Evolutionary conservation across 306 rosid species (phyloP).

Genomic region (Sicyos edulis): DNA sequence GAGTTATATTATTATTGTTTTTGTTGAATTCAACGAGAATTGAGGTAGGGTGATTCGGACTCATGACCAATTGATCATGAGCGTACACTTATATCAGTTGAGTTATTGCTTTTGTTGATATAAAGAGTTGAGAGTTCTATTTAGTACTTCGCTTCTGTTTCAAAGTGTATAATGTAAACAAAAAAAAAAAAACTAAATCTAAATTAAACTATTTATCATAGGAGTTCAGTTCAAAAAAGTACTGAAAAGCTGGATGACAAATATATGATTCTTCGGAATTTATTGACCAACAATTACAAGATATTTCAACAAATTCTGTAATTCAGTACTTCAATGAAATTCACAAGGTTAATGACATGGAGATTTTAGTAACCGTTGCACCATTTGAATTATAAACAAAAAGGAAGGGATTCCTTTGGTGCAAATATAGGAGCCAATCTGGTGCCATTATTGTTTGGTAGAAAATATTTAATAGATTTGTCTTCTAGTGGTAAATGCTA

Average conservation of each 20-base stretch:
- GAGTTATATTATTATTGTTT: no score
- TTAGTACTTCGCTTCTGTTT: not conserved
- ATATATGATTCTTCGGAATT: conserved; percentile 3
- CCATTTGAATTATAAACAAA: conserved; percentile 8
- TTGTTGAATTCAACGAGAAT: no score
- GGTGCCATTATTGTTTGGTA: conserved; percentile 20
- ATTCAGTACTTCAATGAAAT: conserved; percentile 19
- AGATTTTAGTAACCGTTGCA: conserved; percentile 19
- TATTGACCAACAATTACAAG: not conserved
- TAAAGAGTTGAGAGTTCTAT: not conserved
- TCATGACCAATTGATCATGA: no score
- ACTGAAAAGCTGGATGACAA: not conserved
- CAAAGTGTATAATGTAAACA: not conserved
- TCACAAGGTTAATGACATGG: conserved; percentile 14
- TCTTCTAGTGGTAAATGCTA: conserved; percentile 18
- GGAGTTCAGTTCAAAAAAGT: not conserved
- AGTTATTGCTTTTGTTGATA: not conserved
- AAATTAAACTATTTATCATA: conserved; percentile 1
- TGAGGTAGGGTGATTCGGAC: no score
- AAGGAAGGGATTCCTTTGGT: conserved; percentile 5
- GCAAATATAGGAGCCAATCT: conserved; percentile 23
- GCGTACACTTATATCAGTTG: no score
- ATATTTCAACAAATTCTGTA: conserved; percentile 11
- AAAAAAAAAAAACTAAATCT: not conserved
- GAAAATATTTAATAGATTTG: conserved; percentile 10